A percentile compares a stretch with the other conserved stretches of the same genome.
phyloP scores from a whole-genome alignment of 176 grass and related monocot genomes.

The Miscanthus lutarioriparius region DNA sequence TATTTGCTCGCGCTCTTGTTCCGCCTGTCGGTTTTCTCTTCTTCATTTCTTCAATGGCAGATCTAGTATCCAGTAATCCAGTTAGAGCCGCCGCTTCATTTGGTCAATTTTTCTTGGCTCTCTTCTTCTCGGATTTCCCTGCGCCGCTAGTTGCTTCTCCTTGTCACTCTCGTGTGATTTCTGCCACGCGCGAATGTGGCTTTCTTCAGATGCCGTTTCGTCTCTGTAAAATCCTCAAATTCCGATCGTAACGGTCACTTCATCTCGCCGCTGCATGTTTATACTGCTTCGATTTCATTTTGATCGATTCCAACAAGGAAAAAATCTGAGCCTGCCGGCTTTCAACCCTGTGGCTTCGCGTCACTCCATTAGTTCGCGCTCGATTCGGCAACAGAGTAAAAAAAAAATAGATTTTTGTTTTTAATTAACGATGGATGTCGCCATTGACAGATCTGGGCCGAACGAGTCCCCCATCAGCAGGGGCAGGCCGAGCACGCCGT shows the following conservation, averaged over 20 bases:
- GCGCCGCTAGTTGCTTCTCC: neutral
- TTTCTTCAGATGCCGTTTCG: neutral
- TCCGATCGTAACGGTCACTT: neutral
- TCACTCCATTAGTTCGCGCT: neutral
- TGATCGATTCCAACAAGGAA: neutral
- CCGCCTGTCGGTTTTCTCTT: neutral
- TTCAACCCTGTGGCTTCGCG: neutral
- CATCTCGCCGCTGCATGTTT: rapidly evolving
- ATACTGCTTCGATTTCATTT: neutral
- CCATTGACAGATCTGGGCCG: constrained; percentile 77
- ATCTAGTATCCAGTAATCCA: neutral
- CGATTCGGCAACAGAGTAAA: neutral
- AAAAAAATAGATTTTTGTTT: neutral
- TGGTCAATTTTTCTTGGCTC: neutral
- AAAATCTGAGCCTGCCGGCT: rapidly evolving
- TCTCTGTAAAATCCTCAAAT: neutral
- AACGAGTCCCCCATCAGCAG: constrained; percentile 73
- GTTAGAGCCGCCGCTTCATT: neutral
- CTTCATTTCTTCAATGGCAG: neutral
- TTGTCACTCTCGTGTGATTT: neutral
- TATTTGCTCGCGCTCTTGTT: neutral
- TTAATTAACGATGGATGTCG: constrained; percentile 9
- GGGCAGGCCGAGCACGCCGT: constrained; percentile 64
- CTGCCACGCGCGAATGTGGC: neutral
- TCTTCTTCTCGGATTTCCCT: neutral